Evolutionary conservation across 129 eudicot genomes (phyloP), one percentile per base, ranked within the genome.

Genomic region (Deinandra increscens): DNA sequence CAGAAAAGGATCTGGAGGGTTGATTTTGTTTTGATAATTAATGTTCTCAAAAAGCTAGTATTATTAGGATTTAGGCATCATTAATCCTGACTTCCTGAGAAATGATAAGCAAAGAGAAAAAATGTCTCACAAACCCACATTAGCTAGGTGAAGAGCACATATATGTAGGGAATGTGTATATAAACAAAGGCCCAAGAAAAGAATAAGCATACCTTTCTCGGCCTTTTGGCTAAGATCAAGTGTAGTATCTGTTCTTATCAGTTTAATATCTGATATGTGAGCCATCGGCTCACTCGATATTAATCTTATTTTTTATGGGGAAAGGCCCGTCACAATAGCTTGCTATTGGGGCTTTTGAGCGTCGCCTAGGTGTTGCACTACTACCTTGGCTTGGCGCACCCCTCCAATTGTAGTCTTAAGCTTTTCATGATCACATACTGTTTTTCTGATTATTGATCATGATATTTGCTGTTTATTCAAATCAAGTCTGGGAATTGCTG

Each of bases 181-280:
- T 29, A 45, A 72, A 4, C 31, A 58, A 29, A 0, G 13, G 67
- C 67, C 58, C 29, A 56, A 2, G 58, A 17, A 70, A 0, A 0
- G 9, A 26, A 0, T 6, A 76, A 45, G 68, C 87, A 87, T 87
- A 87, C 94, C 95, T 87, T 87, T 87, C 90, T 84, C 90, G 90
- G 90, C 95, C 90, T 87, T 87, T 84, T 84, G 95, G 90, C 85
- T 87, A 82, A 87, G 90, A 87, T 87, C 95, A 84, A 84, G 90
- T 82, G 88, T 86, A 86, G 91, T 85, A 84, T 88, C 91, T 88
- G 91, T 88, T 85, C 88, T 88, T 88, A 88, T 88, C 91, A 62
- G 66, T 60, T 60, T 60, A 60, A 60, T 34, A 60, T 60, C 48
- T 71, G 58, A 71, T 71, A 43, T 12, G 76, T 71, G 67, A 19